These are phyloP conservation scores for Fusarium decemcellulare DNA, from an alignment of 2,329 filamentous ascomycete genomes.

Conservation along the genomic window DNA sequence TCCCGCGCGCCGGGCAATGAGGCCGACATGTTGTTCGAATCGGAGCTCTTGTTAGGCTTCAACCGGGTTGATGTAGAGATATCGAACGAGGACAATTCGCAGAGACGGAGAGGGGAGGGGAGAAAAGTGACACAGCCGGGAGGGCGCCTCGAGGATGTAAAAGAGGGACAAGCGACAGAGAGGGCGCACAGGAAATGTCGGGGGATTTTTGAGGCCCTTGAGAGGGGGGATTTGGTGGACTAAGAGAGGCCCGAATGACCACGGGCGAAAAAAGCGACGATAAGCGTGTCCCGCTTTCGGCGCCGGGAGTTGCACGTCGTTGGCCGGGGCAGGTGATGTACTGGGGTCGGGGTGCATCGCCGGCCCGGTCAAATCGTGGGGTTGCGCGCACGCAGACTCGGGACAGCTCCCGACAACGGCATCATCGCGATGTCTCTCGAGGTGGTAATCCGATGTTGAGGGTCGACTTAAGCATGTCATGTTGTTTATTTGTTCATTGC, in stretches of 20 bases:
- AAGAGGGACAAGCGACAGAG: constrained; percentile 13
- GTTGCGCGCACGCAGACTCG: constrained; percentile 27
- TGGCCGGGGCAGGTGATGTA: constrained; percentile 24
- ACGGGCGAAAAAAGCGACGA: constrained; percentile 46
- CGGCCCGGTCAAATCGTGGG: constrained; percentile 37
- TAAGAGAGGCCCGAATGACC: constrained; percentile 34
- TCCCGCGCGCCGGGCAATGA: constrained; percentile 80
- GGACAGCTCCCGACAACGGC: constrained; percentile 20
- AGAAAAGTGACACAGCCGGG: background rate
- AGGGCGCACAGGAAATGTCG: constrained; percentile 15
- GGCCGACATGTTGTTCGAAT: constrained; percentile 68
- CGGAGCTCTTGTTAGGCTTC: constrained; percentile 7
- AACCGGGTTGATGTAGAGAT: constrained; percentile 23
- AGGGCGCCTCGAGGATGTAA: constrained; percentile 12
- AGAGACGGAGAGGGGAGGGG: constrained; percentile 12
- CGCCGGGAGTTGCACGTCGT: constrained; percentile 38
- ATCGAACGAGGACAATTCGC: constrained; percentile 1
- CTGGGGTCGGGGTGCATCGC: constrained; percentile 18
- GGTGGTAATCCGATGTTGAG: background rate
- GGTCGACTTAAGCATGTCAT: background rate
- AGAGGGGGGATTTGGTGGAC: constrained; percentile 21
- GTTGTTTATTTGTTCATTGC: background rate
- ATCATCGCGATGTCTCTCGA: background rate
- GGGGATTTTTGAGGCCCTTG: constrained; percentile 7
- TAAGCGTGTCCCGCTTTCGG: constrained; percentile 52